Evolutionary conservation across 2,329 filamentous ascomycete genomes (phyloP), one percentile per base, ranked within the genome.

Genomic region (Pseudogymnoascus sp.): DNA sequence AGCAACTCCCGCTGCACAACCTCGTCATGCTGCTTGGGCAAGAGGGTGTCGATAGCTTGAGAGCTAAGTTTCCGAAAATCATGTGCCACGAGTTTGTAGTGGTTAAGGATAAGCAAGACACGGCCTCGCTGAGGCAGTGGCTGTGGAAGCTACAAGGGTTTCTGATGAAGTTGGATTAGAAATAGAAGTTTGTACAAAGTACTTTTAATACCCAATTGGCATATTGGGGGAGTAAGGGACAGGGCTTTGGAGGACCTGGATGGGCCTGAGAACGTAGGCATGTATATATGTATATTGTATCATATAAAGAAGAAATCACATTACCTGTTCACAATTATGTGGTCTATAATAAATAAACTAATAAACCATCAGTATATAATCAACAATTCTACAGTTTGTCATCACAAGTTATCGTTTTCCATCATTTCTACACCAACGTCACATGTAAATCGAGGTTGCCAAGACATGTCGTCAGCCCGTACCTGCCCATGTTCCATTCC

Each of bases 1-100:
- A 74, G 61, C 70, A 69, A 58, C 62, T 85, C 52, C 74, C 78
- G 0, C 79, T 87, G 0, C 79, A 87, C 66, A 80, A 86, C 66
- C 67, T 87, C 59, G 65, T 68, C 0, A 72, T 72, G 66, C 73
- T 87, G 4, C 72, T 88, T 0, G 84, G 84, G 0, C 66, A 74
- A 0, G 72, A 78, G n/a, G 73, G 79, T 41, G 61, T 81, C 0
- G 67, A 70, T 14, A 72, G 74, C 33, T 63, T 87, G 16, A 73
- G 68, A 55, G 33, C 69, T 1, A 70, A 74, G 26, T 71, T 75
- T 10, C 60, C 60, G 12, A 1, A 38, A 63, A 0, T 63, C 74
- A 21, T 75, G 80, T 21, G 68, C 66, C 2, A 70, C 77, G 0
- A 74, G 74, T 2, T 74, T 71, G 7, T 71, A 80, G 19, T 75